Percentiles rank a stretch among this genome's conserved stretches.
These are phyloP conservation scores for Thraustotheca clavata DNA, from an alignment of 352 stramenopile species.

Conservation along the genomic window DNA sequence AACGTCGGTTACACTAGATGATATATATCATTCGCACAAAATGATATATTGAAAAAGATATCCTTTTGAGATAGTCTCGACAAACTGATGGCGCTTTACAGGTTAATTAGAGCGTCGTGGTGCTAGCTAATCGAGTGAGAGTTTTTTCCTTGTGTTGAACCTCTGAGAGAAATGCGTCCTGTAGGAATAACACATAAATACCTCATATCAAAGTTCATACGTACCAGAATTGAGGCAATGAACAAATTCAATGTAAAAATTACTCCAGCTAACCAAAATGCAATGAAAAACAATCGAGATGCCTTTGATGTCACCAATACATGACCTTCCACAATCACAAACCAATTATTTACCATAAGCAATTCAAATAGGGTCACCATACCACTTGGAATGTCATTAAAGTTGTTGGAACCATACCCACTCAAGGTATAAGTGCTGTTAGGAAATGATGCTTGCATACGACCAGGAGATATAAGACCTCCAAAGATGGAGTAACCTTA, in stretches of 20 bases:
- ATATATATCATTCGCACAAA: no score
- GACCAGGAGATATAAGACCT: slow-evolving; percentile 35
- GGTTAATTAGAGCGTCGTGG: no score
- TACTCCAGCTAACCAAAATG: slow-evolving; percentile 62
- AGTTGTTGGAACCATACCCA: slow-evolving; percentile 70
- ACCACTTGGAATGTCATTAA: slow-evolving; percentile 54
- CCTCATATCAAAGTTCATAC: neutral
- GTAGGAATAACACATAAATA: no score
- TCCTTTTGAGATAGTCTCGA: no score
- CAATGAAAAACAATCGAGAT: slow-evolving; percentile 59
- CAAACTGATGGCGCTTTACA: no score
- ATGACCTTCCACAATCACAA: slow-evolving; percentile 55
- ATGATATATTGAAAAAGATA: no score
- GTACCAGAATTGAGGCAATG: slow-evolving; percentile 36
- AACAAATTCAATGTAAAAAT: slow-evolving; percentile 65
- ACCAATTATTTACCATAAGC: slow-evolving; percentile 75
- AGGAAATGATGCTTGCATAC: slow-evolving; percentile 28
- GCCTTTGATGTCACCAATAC: slow-evolving; percentile 43
- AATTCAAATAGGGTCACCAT: slow-evolving; percentile 58
- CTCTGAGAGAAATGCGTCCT: no score
- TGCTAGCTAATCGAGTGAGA: no score
- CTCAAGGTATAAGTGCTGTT: slow-evolving; percentile 35
- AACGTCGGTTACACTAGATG: no score
- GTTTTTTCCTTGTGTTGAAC: no score
- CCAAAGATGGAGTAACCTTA: slow-evolving; percentile 57